phyloP scores from a whole-genome alignment of 371 early-diverging fungal genomes.

The Mucor saturninus region DNA sequence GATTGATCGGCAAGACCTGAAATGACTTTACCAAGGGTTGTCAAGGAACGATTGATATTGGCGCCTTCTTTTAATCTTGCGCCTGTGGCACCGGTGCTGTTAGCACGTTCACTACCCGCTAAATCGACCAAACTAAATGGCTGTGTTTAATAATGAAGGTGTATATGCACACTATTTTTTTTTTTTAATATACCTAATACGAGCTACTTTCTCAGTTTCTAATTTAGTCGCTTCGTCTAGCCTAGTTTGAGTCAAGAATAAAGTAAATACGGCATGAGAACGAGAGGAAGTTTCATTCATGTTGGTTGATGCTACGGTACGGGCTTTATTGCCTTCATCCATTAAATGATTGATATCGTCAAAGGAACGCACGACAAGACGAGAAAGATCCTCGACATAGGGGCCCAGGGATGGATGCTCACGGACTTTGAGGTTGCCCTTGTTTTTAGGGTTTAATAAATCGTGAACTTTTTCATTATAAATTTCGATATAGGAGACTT shows the following conservation, averaged over 20 bases:
- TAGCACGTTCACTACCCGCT: constrained; percentile 97
- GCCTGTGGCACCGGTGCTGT: constrained; percentile 95
- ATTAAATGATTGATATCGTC: constrained; percentile 80
- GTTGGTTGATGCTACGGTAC: constrained; percentile 93
- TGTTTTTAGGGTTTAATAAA: constrained; percentile 81
- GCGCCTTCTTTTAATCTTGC: constrained; percentile 97
- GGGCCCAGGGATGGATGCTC: constrained; percentile 91
- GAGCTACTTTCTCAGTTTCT: constrained; percentile 77
- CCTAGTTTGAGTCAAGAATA: constrained; percentile 76
- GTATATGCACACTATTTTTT: neutral
- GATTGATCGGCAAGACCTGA: constrained; percentile 88
- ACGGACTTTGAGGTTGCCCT: constrained; percentile 82
- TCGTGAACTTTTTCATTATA: constrained; percentile 94
- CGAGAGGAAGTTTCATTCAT: constrained; percentile 96
- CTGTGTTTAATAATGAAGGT: neutral
- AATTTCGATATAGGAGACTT: constrained; percentile 88
- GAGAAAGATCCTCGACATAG: constrained; percentile 92
- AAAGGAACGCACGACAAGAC: constrained; percentile 78
- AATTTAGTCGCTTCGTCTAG: constrained; percentile 63
- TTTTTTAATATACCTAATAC: constrained; percentile 53
- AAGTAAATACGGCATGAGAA: constrained; percentile 94
- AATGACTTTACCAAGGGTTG: constrained; percentile 98
- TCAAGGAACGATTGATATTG: constrained; percentile 96
- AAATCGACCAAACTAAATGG: constrained; percentile 73
- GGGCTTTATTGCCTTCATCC: constrained; percentile 89